A percentile compares a stretch with the other conserved stretches of the same genome.
Evolutionary conservation across 2,329 filamentous ascomycete genomes (phyloP).

Genomic region (Colletotrichum trifolii): DNA sequence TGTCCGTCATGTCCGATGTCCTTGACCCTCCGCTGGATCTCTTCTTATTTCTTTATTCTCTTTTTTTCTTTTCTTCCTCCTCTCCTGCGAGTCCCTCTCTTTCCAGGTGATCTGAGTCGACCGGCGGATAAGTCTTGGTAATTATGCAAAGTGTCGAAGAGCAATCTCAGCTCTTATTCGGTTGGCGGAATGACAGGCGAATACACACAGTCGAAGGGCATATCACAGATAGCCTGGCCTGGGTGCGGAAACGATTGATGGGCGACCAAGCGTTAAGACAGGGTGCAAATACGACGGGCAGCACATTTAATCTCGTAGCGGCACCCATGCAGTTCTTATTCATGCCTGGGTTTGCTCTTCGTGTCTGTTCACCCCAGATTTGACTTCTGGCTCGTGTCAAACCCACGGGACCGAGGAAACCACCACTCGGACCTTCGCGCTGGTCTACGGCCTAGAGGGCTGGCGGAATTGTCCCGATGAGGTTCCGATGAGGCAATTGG

Average conservation of each 20-base stretch:
- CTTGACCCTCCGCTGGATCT: background rate
- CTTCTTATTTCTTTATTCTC: background rate
- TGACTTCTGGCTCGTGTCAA: slow-evolving; percentile 31
- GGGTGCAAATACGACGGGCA: background rate
- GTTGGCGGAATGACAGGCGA: background rate
- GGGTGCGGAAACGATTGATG: background rate
- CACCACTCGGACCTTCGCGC: slow-evolving; percentile 23
- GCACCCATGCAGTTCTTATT: slow-evolving; percentile 35
- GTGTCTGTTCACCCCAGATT: background rate
- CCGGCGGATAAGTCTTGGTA: background rate
- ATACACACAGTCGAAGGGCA: slow-evolving; percentile 4
- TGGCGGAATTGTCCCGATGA: background rate
- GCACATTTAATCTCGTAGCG: rapidly evolving
- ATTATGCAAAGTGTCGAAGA: background rate
- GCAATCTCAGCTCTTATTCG: background rate
- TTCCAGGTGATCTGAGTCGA: no score
- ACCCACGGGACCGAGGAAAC: slow-evolving; percentile 21
- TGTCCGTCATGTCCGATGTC: background rate
- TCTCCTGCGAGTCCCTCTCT: no score
- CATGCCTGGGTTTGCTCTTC: slow-evolving; percentile 3
- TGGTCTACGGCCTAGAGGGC: background rate
- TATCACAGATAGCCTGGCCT: slow-evolving; percentile 17
- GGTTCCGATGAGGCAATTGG: slow-evolving; percentile 11
- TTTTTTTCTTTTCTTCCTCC: background rate
- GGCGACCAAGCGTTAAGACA: background rate